A percentile compares a stretch with the other conserved stretches of the same genome.
These are phyloP conservation scores for Thuja plicata DNA, from an alignment of 83 land plant species.

Conservation along the genomic window DNA sequence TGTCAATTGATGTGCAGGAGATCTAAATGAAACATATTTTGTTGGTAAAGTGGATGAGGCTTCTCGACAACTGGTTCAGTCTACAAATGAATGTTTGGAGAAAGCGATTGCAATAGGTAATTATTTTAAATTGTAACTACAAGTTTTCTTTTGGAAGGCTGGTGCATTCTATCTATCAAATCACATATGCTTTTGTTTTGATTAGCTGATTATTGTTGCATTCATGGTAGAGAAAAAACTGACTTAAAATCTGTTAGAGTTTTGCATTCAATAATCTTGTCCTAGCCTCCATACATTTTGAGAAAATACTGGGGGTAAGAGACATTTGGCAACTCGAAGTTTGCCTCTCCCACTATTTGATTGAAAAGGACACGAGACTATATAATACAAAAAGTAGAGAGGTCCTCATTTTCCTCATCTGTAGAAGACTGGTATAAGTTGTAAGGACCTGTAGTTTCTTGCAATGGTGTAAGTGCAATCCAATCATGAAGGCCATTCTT, in stretches of 20 bases:
- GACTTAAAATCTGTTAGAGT: neutral
- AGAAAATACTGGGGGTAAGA: neutral
- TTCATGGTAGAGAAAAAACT: neutral
- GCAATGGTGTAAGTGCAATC: neutral
- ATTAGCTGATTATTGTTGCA: neutral
- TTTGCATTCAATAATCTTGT: neutral
- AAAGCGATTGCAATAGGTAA: slow-evolving; percentile 93
- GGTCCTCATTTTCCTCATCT: neutral
- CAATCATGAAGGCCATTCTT: neutral
- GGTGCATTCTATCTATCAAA: neutral
- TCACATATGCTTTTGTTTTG: neutral
- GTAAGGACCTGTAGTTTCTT: neutral
- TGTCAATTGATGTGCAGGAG: slow-evolving; percentile 61
- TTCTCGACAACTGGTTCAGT: slow-evolving; percentile 72
- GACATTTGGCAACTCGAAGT: neutral
- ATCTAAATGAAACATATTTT: slow-evolving; percentile 91
- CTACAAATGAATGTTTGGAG: slow-evolving; percentile 95
- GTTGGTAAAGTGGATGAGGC: slow-evolving; percentile 92
- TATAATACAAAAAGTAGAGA: neutral
- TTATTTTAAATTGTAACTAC: neutral
- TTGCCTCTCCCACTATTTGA: neutral
- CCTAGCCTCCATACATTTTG: neutral
- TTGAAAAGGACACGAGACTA: neutral
- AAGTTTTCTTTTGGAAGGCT: neutral
- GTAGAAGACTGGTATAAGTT: neutral